Evolutionary conservation across 371 early-diverging fungal genomes (phyloP), one percentile per base, ranked within the genome.

Genomic region (Mucor mucedo): DNA sequence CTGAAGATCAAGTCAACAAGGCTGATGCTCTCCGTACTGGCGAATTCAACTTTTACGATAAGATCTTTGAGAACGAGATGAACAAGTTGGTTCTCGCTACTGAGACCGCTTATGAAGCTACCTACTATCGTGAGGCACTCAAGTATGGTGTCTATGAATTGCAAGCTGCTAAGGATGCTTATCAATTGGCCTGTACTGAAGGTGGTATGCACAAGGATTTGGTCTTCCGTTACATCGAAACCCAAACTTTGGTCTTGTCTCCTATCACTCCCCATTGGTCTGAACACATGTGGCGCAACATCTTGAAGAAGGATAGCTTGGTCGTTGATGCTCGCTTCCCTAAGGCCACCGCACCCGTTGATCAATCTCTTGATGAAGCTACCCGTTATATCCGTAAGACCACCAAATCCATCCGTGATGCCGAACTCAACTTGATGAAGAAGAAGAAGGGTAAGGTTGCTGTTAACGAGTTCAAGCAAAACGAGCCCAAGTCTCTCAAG

Each of bases 71-170:
- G 48, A 87, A 89, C 45, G 95, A 97, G 74, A 91, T 98, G 81
- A 91, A 93, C 80, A 79, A 87, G 58, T 76, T 91, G 58, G 79
- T 91, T 27, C 70, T 76, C 21, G 71, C 82, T 28, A 77, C 97
- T 5, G 91, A 95, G 41, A 71, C 75, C 28, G 91, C 93, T 29
- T 99, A 96, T 82, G 86, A 84, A 54, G 80, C 69, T 35, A 95
- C 96, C 78, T 78, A 89, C 59, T 99, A 91, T 84, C 91, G 97
- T 63, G 98, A 99, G 63, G 99, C 95, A 29, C 82, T 99, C 55
- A 99, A 98, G 85, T 82, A 85, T 68, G 95, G 94, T 56, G 95
- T 95, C 71, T 98, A 95, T 73, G 97, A 99, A 70, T 79, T 98
- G 75, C 89, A 90, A 70, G 84, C 92, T 59, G 91, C 96, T 13